Conservation (phyloP, 2,329 filamentous ascomycete genomes). For the Fonsecaea pedrosoi region DNA sequence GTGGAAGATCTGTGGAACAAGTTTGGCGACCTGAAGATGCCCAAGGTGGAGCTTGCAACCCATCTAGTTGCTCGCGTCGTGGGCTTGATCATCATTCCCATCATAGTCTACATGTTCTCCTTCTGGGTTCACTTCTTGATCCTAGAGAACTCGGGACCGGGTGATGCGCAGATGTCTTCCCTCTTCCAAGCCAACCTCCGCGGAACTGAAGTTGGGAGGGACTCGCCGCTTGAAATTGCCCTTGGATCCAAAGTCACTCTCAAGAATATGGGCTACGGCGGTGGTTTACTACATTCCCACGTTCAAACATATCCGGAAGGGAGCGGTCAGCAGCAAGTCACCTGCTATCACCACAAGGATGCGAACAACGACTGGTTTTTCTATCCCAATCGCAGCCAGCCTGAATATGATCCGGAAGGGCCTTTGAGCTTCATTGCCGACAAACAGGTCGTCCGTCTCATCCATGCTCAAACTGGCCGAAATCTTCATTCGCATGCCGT, state of each 20-base stretch:
- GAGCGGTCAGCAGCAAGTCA: slow-evolving; percentile 85
- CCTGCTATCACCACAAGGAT: slow-evolving; percentile 99
- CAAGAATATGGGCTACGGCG: slow-evolving; percentile 99
- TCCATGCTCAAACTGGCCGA: slow-evolving; percentile 93
- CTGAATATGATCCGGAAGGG: slow-evolving; percentile 74
- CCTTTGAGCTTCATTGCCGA: slow-evolving; percentile 78
- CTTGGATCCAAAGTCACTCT: slow-evolving; percentile 87
- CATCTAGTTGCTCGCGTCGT: slow-evolving; percentile 82
- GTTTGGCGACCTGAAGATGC: slow-evolving; percentile 93
- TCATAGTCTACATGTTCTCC: slow-evolving; percentile 92
- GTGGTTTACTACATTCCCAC: slow-evolving; percentile 68
- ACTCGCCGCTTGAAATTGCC: slow-evolving; percentile 91
- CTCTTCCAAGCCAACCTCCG: slow-evolving; percentile 96
- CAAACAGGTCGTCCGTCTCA: slow-evolving; percentile 78
- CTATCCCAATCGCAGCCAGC: slow-evolving; percentile 84
- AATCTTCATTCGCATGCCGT: slow-evolving; percentile 96
- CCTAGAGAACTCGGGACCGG: slow-evolving; percentile 89
- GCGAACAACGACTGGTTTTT: slow-evolving; percentile 99
- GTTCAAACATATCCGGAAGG: slow-evolving; percentile 41
- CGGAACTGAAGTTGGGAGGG: slow-evolving; percentile 90
- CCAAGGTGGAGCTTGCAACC: slow-evolving; percentile 73
- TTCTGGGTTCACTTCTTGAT: slow-evolving; percentile 96
- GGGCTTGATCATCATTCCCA: slow-evolving; percentile 85
- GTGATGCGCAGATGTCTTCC: slow-evolving; percentile 99
- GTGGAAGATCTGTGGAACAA: slow-evolving; percentile 97